Evolutionary conservation across 2,329 filamentous ascomycete species (phyloP).

Genomic region (Ophiostoma australiae): DNA sequence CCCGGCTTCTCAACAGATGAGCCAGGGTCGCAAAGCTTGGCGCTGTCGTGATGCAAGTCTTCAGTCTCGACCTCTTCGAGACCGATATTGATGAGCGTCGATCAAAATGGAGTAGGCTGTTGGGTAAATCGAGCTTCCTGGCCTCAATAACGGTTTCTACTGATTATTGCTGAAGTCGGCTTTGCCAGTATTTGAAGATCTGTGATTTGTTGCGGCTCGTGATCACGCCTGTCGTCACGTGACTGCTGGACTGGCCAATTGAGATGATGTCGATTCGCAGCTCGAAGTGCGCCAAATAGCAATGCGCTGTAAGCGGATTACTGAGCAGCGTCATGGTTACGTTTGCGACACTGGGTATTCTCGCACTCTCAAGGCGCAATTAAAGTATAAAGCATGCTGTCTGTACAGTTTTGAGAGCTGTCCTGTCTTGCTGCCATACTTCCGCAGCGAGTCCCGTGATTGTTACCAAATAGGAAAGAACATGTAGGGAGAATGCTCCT

Average conservation of each 20-base stretch:
- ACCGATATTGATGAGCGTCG: neutral
- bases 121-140: neutral
- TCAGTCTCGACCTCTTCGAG: neutral
- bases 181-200: no score
- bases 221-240: neutral
- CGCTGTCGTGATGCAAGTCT: constrained; percentile 6
- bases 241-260: neutral
- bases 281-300: neutral
- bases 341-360: neutral
- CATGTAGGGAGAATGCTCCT: neutral
- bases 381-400: no score
- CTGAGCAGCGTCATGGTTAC: neutral
- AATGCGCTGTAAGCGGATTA: neutral
- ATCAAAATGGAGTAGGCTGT: neutral
- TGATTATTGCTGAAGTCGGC: neutral
- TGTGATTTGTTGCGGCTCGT: neutral
- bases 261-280: neutral
- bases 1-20: constrained; percentile 6
- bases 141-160: no score
- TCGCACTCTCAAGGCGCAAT: no score
- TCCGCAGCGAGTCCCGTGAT: neutral
- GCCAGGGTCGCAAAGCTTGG: constrained; percentile 13
- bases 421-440: neutral
- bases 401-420: no score
- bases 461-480: neutral